Percentiles rank a stretch among this genome's conserved stretches.
Conservation (phyloP, 176 grass and related monocot genomes). For the Thinopyrum elongatum region DNA sequence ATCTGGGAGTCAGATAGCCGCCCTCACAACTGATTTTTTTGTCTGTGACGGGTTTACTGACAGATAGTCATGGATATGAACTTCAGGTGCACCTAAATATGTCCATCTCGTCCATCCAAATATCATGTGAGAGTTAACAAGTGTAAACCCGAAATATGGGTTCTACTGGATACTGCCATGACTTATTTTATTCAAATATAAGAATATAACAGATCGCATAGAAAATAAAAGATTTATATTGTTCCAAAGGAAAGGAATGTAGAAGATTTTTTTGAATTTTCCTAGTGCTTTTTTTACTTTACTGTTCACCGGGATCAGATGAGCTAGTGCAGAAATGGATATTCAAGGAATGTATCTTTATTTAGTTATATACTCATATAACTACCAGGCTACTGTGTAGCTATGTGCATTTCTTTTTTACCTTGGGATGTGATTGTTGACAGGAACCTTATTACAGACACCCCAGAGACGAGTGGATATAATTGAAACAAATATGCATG, state of each 20-base stretch:
- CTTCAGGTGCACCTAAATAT: constrained; percentile 4
- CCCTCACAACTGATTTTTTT: background rate
- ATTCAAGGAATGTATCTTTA: background rate
- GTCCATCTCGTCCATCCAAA: background rate
- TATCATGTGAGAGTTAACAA: background rate
- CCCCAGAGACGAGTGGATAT: background rate
- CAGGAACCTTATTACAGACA: background rate
- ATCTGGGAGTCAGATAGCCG: background rate
- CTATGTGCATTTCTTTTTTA: background rate
- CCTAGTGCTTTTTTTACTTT: too few relatives aligned
- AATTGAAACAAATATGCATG: background rate
- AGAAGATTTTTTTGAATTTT: too few relatives aligned
- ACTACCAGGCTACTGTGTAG: background rate
- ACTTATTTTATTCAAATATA: constrained; percentile 12
- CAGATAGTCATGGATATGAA: background rate
- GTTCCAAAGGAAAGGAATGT: background rate
- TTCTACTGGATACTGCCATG: background rate
- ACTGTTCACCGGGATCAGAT: too few relatives aligned
- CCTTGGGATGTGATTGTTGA: background rate
- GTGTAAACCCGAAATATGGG: background rate
- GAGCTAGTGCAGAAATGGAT: too few relatives aligned
- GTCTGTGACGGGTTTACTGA: background rate
- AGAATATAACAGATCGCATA: background rate
- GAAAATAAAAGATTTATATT: constrained; percentile 7
- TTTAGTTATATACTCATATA: background rate